Base-by-base conservation (phyloP, 1,139 yeast species). In the Martiniozyma asiatica region DNA sequence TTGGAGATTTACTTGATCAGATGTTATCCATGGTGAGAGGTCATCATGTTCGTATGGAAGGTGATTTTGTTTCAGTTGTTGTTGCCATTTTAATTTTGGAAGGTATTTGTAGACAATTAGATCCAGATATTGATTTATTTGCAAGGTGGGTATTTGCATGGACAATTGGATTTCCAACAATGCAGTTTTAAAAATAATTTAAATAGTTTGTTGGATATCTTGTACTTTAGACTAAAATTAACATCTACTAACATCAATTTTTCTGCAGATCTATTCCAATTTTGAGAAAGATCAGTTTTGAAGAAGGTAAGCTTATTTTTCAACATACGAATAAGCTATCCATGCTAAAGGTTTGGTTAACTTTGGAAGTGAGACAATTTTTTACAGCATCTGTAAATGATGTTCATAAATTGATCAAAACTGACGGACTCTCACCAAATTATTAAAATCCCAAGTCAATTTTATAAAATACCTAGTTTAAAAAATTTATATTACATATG, bases 31-130 rank as follows among this genome's bases (percentile, higher is more conserved):
- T 89, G 96, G 97, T 92, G 12, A 65, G 97, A 35, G 62, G 64
- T 12, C 98, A 89, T 51, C 99, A 92, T 53, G 98, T 89, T 14
- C 67, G 96, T 49, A 81, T 92, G 95, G 99, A 89, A 48, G 93
- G 94, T 6, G 98, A 89, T 52, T 89, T 89, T 48, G 77, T 89
- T 27, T 84, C 94, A 16, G 94, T 92, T 17, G 80, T 89, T 12
- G 85, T 89, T 24, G 94, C 97, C 1, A 85, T 89, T 22, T 57
- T 89, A 31, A 62, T 89, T 36, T 58, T 89, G 35, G 98, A 89
- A 55, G 98, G 98, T 10, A 81, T 89, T 34, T 98, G 98, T 14
- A 65, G 97, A 50, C 94, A 81, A 53, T 62, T 89, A 35, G 94
- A 89, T 55, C 97, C 97, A 2, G 73, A 82, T 27, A 63, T 89